A percentile compares a stretch with the other conserved stretches of the same genome.
Conservation (phyloP, 192 early-diverging fungal species). For the Piromyces finnis region DNA sequence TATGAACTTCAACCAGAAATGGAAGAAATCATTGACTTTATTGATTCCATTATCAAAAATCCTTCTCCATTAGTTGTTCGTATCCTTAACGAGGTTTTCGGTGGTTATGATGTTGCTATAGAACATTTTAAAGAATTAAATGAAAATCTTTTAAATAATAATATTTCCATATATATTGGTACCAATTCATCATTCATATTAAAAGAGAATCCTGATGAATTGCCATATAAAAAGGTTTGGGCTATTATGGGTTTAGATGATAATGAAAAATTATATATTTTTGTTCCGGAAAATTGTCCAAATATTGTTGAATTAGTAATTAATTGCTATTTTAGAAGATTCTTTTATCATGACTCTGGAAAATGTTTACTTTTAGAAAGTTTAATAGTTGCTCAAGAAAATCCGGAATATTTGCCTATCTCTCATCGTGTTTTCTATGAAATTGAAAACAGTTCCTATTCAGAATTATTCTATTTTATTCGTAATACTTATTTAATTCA, state of each 20-base stretch:
- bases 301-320: neutral
- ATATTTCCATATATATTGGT: neutral
- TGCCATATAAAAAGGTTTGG: neutral
- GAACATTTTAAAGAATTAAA: neutral
- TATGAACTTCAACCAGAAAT: neutral
- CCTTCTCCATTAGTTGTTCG: neutral
- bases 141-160: neutral
- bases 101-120: neutral
- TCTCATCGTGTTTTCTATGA: neutral
- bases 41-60: neutral
- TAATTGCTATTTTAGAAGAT: neutral
- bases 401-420: neutral
- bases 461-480: neutral
- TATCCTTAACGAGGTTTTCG: neutral
- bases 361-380: neutral
- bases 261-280: neutral
- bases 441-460: neutral
- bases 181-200: neutral
- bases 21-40: neutral
- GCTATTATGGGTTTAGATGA: neutral
- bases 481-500: neutral
- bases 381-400: neutral
- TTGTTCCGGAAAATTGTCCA: neutral
- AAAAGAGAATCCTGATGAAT: neutral
- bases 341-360: neutral